Percentiles rank a stretch among this genome's conserved stretches.
Conservation (phyloP, 257 asterid genomes). For the Solanum peruvianum region DNA sequence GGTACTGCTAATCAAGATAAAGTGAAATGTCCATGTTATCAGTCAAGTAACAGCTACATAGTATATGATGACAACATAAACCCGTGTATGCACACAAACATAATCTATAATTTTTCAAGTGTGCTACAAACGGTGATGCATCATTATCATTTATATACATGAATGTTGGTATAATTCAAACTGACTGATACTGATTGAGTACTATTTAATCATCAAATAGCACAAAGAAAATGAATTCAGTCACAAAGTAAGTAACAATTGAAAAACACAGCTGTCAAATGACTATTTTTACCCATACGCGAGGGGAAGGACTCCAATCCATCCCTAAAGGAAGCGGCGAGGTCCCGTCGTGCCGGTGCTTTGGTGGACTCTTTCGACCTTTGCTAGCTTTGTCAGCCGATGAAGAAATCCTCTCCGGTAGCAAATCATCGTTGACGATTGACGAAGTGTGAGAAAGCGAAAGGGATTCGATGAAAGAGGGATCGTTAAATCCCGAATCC, state of each 20-base stretch:
- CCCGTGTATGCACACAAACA: background rate
- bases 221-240: background rate
- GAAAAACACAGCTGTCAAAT: background rate
- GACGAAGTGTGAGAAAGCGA: conserved; percentile 18
- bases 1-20: background rate
- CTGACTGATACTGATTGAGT: background rate
- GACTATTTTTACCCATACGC: conserved; percentile 34
- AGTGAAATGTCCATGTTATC: background rate
- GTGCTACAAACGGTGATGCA: background rate
- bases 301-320: conserved; percentile 84
- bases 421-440: conserved; percentile 3
- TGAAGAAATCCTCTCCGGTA: conserved; percentile 15
- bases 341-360: conserved; percentile 58
- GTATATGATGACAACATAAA: background rate
- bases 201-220: background rate
- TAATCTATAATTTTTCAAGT: background rate
- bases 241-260: background rate
- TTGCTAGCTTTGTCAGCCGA: conserved; percentile 14
- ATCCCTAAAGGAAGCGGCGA: conserved; percentile 82
- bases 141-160: background rate
- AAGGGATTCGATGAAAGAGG: conserved; percentile 33
- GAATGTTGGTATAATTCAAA: background rate
- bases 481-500: conserved; percentile 42
- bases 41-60: background rate
- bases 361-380: conserved; percentile 26